A percentile compares a stretch with the other conserved stretches of the same genome.
phyloP scores from a whole-genome alignment of 179 eudicot species.

The Carnegiea gigantea region DNA sequence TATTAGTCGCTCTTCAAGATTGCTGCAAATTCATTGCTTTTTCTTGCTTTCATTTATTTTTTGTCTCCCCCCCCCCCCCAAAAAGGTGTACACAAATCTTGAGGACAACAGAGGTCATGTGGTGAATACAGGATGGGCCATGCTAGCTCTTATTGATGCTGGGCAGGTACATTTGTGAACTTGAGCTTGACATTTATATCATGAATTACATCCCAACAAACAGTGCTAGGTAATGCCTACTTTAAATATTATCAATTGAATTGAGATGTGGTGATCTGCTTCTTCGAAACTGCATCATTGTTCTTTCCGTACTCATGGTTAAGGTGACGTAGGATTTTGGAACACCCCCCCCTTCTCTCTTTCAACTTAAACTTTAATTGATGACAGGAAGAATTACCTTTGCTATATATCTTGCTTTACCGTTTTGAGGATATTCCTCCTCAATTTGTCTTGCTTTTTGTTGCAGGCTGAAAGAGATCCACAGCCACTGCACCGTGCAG shows the following conservation, averaged over 20 bases:
- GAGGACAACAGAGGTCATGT: conserved; percentile 67
- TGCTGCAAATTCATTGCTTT: not conserved
- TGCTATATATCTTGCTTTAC: not conserved
- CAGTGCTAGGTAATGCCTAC: not conserved
- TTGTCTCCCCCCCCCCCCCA: conserved; percentile 6
- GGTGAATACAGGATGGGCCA: conserved; percentile 90
- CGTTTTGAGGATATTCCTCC: not conserved
- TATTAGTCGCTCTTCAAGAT: not conserved
- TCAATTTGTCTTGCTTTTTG: not conserved
- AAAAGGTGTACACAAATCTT: conserved; percentile 85
- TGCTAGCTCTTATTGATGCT: conserved; percentile 80
- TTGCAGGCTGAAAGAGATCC: conserved; percentile 73
- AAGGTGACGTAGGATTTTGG: not conserved
- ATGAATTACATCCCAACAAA: not conserved
- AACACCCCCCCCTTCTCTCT: not conserved
- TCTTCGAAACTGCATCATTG: not conserved
- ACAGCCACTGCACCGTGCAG: conserved; percentile 72
- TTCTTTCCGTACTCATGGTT: not conserved
- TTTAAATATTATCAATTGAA: not conserved
- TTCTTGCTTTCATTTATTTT: not conserved
- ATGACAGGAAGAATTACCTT: not conserved
- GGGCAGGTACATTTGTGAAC: conserved; percentile 56
- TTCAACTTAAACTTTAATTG: not conserved
- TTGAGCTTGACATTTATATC: not conserved
- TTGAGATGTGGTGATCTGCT: not conserved